A percentile compares a stretch with the other conserved stretches of the same genome.
Conservation (phyloP, 768 basidiomycete genomes). For the Kwoniella europaea region DNA sequence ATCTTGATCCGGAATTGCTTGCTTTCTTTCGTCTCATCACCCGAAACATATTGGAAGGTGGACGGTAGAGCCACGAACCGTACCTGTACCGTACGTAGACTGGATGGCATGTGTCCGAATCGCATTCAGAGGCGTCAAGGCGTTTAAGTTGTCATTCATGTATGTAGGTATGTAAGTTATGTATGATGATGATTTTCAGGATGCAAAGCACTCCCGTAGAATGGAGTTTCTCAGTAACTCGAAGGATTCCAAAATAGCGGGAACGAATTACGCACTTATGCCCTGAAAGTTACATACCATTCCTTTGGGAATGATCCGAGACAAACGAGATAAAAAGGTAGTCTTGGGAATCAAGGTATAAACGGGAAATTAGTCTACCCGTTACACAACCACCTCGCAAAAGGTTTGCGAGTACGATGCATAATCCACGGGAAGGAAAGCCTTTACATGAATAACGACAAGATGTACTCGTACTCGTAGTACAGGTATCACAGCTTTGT, state of each 20-base stretch:
- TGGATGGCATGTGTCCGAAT: neutral
- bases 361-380: slow-evolving; percentile 10
- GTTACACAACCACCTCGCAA: neutral
- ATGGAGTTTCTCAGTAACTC: neutral
- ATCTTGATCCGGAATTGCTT: no score
- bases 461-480: neutral
- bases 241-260: slow-evolving; percentile 11
- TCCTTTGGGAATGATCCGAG: neutral
- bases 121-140: no score
- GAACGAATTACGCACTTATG: slow-evolving; percentile 2
- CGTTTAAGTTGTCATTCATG: no score
- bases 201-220: neutral
- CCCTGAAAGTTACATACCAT: neutral
- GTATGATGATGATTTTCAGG: no score
- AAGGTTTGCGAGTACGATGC: neutral
- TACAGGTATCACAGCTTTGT: no score
- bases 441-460: neutral
- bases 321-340: neutral
- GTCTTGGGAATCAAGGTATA: neutral
- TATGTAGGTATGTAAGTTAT: neutral
- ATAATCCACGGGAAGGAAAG: no score
- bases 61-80: neutral
- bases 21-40: neutral
- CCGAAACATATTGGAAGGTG: neutral
- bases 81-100: slow-evolving; percentile 4